A percentile compares a stretch with the other conserved stretches of the same genome.
Conservation (phyloP, 139 green algal species). For the Chlorella sorokiniana region DNA sequence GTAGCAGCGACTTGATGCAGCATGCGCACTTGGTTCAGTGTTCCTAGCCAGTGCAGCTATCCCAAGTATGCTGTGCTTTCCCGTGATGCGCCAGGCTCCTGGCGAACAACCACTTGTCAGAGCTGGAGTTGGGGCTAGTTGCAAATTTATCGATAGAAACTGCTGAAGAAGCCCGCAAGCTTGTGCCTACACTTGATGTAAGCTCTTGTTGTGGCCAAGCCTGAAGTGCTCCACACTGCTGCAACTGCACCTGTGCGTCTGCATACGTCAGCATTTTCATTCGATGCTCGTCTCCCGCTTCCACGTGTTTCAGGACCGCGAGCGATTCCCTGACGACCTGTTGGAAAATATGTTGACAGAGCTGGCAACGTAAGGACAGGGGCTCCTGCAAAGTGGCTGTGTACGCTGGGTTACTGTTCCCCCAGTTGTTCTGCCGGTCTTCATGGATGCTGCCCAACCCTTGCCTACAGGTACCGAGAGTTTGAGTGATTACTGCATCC, state of each 20-base stretch:
- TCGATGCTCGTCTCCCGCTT: background rate
- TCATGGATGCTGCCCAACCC: too few species aligned
- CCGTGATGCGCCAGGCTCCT: slow-evolving; percentile 24
- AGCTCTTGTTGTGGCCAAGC: background rate
- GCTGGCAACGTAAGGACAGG: slow-evolving; percentile 15
- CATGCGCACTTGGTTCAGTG: background rate
- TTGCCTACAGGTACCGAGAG: too few species aligned
- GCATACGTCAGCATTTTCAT: background rate
- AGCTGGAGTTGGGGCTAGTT: slow-evolving; percentile 51
- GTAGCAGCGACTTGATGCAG: background rate
- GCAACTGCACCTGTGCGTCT: background rate
- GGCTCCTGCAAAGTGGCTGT: too few species aligned
- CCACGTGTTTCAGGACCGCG: background rate
- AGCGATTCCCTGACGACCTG: slow-evolving; percentile 34
- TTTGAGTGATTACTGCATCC: slow-evolving; percentile 37
- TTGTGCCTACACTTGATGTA: slow-evolving; percentile 46
- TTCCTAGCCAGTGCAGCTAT: too few species aligned
- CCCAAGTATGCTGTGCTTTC: background rate
- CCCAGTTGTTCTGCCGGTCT: too few species aligned
- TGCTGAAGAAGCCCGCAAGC: slow-evolving; percentile 42
- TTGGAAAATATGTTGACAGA: slow-evolving; percentile 37
- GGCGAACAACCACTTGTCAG: slow-evolving; percentile 19
- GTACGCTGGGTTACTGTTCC: too few species aligned
- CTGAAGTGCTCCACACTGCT: background rate
- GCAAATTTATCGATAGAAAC: slow-evolving; percentile 43